phyloP scores from a whole-genome alignment of 2,329 filamentous ascomycete genomes.

The Ophiognomonia clavigignenti-juglandacearum region DNA sequence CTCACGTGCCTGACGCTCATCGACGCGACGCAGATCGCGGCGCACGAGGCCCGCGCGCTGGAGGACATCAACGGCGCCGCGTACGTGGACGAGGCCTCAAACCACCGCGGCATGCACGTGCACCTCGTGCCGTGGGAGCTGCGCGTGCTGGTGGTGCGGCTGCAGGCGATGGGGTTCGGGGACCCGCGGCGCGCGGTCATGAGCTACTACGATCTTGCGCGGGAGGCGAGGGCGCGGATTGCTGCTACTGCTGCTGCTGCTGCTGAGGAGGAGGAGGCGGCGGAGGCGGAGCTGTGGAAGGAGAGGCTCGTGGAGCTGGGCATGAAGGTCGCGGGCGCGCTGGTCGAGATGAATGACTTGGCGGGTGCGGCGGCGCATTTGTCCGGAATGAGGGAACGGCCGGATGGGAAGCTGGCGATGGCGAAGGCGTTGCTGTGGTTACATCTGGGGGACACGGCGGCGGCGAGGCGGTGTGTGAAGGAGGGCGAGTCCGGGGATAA shows the following conservation, averaged over 20 bases:
- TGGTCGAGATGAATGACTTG: slow-evolving; percentile 85
- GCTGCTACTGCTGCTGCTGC: slow-evolving; percentile 39
- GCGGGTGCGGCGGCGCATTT: slow-evolving; percentile 74
- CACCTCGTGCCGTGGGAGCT: slow-evolving; percentile 85
- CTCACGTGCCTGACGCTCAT: slow-evolving; percentile 78
- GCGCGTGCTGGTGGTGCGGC: slow-evolving; percentile 73
- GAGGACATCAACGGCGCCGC: slow-evolving; percentile 56
- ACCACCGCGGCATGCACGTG: slow-evolving; percentile 22
- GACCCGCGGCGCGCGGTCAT: slow-evolving; percentile 82
- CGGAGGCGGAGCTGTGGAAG: slow-evolving; percentile 64
- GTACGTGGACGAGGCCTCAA: slow-evolving; percentile 51
- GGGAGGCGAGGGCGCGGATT: slow-evolving; percentile 66
- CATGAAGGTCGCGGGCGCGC: slow-evolving; percentile 56
- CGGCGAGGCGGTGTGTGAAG: slow-evolving; percentile 54
- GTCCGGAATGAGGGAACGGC: slow-evolving; percentile 43
- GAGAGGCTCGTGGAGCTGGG: slow-evolving; percentile 70
- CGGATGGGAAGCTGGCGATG: slow-evolving; percentile 36
- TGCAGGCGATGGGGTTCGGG: slow-evolving; percentile 81
- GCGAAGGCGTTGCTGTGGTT: slow-evolving; percentile 67
- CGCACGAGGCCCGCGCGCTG: slow-evolving; percentile 59
- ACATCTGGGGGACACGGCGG: slow-evolving; percentile 69
- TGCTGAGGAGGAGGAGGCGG: slow-evolving; percentile 38
- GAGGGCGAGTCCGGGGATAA: slow-evolving; percentile 33
- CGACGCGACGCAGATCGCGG: slow-evolving; percentile 64
- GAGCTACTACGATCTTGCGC: slow-evolving; percentile 81